Evolutionary conservation across 176 grass and related monocot genomes (phyloP).

Genomic region (Saccharum officinarum): DNA sequence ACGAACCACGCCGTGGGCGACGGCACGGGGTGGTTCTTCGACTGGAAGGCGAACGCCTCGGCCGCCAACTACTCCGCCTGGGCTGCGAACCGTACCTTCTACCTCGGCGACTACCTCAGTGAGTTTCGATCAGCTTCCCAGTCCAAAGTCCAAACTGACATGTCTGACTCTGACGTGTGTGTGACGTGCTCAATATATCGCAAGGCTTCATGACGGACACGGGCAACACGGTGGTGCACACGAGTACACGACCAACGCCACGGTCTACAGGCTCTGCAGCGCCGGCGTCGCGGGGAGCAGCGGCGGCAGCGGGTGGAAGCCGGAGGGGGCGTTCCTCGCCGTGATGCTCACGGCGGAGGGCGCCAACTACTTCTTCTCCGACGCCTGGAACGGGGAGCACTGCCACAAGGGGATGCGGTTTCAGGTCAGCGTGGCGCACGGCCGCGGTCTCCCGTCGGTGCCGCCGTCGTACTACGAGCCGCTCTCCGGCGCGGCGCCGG

Average conservation of each 20-base stretch:
- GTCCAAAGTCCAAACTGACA: not conserved
- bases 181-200: not conserved
- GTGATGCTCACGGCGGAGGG: slow-evolving; percentile 61
- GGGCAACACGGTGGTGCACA: slow-evolving; percentile 58
- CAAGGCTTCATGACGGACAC: slow-evolving; percentile 51
- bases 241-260: slow-evolving; percentile 55
- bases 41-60: slow-evolving; percentile 50
- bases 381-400: slow-evolving; percentile 42
- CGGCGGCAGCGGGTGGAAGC: slow-evolving; percentile 26
- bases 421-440: slow-evolving; percentile 36
- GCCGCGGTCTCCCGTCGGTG: slow-evolving; percentile 48
- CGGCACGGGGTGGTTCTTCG: slow-evolving; percentile 65
- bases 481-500: slow-evolving; percentile 22
- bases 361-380: slow-evolving; percentile 64
- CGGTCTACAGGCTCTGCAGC: slow-evolving; percentile 45
- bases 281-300: not conserved
- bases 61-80: slow-evolving; percentile 64
- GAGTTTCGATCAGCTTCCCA: not conserved
- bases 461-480: slow-evolving; percentile 35
- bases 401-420: slow-evolving; percentile 60
- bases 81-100: slow-evolving; percentile 66
- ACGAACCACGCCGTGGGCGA: slow-evolving; percentile 71
- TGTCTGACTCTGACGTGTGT: not conserved
- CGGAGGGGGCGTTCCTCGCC: slow-evolving; percentile 25
- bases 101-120: slow-evolving; percentile 81